Percentiles rank a stretch among this genome's conserved stretches.
phyloP scores from a whole-genome alignment of 306 rosid species.

The Trichosanthes cucumerina region DNA sequence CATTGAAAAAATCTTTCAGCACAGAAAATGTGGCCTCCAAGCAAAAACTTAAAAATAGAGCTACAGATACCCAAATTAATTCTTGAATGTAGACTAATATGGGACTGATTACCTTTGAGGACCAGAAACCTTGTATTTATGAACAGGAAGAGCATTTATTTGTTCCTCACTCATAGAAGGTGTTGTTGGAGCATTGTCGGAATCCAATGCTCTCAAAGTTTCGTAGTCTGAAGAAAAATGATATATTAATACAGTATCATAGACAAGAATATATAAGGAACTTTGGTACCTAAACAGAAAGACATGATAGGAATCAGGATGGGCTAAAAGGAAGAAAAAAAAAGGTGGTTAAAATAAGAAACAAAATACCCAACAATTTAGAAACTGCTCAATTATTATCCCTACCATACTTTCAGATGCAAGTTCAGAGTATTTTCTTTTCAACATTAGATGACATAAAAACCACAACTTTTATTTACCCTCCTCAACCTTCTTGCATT shows the following conservation, averaged over 20 bases:
- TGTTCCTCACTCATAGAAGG: constrained; percentile 82
- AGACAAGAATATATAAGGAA: not conserved
- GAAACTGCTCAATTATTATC: not conserved
- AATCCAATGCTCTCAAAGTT: constrained; percentile 74
- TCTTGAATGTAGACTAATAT: not conserved
- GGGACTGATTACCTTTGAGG: constrained; percentile 39
- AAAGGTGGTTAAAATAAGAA: not conserved
- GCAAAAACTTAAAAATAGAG: not conserved
- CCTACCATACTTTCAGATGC: not conserved
- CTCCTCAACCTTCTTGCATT: not conserved
- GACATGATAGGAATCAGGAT: not conserved
- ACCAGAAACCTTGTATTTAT: constrained; percentile 64
- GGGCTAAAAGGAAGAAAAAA: not conserved
- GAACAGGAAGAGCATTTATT: constrained; percentile 83
- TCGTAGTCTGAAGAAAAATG: constrained; percentile 50
- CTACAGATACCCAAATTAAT: not conserved
- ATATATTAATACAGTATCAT: not conserved
- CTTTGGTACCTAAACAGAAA: not conserved
- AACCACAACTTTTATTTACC: not conserved
- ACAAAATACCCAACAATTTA: not conserved
- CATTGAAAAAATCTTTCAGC: not conserved
- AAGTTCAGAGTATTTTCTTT: not conserved
- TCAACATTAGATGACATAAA: not conserved
- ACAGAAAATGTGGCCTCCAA: not conserved
- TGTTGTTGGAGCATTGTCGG: constrained; percentile 63